Conservation (phyloP, 208 protist species). For the Trypanosomatidae sp. region DNA sequence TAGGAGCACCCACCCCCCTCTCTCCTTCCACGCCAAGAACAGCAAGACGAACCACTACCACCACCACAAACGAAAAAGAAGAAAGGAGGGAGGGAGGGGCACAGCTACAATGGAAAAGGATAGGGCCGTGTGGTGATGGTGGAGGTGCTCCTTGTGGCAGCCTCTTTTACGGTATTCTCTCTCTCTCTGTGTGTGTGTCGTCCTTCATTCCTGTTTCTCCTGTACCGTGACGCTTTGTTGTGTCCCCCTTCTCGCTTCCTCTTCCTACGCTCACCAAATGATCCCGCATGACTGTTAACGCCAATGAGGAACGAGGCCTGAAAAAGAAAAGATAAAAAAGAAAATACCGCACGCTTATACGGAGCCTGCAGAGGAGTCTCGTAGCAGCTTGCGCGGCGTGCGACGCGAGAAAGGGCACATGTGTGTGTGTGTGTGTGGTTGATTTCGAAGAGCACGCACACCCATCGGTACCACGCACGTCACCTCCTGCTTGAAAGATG, state of each 20-base stretch:
- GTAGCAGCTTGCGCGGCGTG: neutral
- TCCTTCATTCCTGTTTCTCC: too few species aligned
- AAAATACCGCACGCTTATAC: neutral
- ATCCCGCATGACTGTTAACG: neutral
- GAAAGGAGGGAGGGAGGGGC: too few species aligned
- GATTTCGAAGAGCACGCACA: neutral
- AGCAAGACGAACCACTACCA: too few species aligned
- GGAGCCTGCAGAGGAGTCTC: neutral
- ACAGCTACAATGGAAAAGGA: neutral
- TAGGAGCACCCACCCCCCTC: too few species aligned
- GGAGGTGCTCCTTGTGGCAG: neutral
- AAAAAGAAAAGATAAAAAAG: too few species aligned
- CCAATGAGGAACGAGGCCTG: neutral
- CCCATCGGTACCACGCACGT: neutral
- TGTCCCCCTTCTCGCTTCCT: too few species aligned
- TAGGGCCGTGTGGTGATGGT: neutral
- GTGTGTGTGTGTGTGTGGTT: too few species aligned
- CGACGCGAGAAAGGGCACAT: neutral
- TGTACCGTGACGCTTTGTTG: too few species aligned
- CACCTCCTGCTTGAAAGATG: neutral
- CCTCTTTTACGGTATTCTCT: neutral
- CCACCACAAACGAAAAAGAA: neutral
- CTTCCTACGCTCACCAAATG: neutral
- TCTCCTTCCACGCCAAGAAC: too few species aligned
- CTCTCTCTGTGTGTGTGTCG: too few species aligned